phyloP scores from a whole-genome alignment of 441 rosid species.

The Pelargonium fulgidum region DNA sequence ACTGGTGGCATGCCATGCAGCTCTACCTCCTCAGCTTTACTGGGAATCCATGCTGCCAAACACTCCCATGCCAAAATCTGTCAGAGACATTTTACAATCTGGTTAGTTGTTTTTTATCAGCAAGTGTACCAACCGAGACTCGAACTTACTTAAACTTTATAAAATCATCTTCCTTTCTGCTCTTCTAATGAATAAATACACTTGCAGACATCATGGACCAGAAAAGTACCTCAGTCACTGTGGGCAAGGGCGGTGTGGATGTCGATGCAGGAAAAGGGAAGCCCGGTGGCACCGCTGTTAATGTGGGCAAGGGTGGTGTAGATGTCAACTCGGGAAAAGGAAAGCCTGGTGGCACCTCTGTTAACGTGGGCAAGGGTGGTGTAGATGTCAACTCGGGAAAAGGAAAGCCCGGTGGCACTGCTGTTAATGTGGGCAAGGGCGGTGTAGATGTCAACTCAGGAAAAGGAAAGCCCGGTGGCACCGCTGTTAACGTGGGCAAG shows the following conservation, averaged over 20 bases:
- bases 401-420: conserved; percentile 42
- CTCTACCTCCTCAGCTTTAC: background rate
- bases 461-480: conserved; percentile 33
- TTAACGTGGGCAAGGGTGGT: conserved; percentile 32
- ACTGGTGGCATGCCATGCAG: background rate
- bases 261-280: conserved; percentile 46
- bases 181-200: conserved; percentile 1
- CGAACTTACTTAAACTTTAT: no score
- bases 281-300: conserved; percentile 43
- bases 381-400: conserved; percentile 43
- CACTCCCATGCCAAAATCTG: conserved; percentile 5
- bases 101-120: background rate
- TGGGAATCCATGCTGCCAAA: background rate
- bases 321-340: conserved; percentile 7
- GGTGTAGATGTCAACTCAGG: conserved; percentile 42
- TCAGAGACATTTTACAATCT: background rate
- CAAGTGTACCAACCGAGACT: background rate
- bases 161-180: background rate
- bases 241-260: conserved; percentile 37
- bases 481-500: background rate
- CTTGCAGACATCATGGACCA: conserved; percentile 43
- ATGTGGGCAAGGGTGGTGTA: conserved; percentile 31
- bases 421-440: conserved; percentile 46
- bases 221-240: conserved; percentile 36
- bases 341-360: conserved; percentile 12